Percentiles rank a stretch among this genome's conserved stretches.
phyloP scores from a whole-genome alignment of 352 stramenopile species.

The Phytophthora europaea region DNA sequence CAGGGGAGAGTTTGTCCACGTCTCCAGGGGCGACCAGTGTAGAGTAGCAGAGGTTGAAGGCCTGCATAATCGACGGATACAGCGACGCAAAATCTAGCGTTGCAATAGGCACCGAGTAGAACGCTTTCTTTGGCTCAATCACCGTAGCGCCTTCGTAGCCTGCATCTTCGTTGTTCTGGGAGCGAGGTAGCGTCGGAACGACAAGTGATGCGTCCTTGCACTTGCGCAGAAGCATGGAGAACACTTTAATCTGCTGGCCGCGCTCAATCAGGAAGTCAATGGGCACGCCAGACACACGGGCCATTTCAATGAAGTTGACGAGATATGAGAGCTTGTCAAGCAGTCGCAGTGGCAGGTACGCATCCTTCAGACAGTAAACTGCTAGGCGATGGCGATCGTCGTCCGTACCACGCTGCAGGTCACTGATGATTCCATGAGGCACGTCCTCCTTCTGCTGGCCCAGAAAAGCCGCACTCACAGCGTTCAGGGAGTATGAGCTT shows the following conservation, averaged over 20 bases:
- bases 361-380: slow-evolving; percentile 99
- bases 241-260: slow-evolving; percentile 99
- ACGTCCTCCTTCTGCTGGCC: slow-evolving; percentile 99
- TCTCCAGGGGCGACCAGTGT: slow-evolving; percentile 94
- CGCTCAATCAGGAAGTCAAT: slow-evolving; percentile 98
- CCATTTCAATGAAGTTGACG: slow-evolving; percentile 99
- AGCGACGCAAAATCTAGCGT: slow-evolving; percentile 99
- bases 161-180: slow-evolving; percentile 80
- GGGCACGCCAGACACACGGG: slow-evolving; percentile 98
- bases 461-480: slow-evolving; percentile 98
- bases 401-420: slow-evolving; percentile 95
- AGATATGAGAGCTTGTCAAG: slow-evolving; percentile 99
- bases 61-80: slow-evolving; percentile 99
- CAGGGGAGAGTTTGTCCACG: slow-evolving; percentile 64
- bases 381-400: slow-evolving; percentile 98
- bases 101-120: slow-evolving; percentile 99
- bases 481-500: slow-evolving; percentile 99
- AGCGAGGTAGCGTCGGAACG: slow-evolving; percentile 96
- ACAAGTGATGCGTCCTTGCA: slow-evolving; percentile 95
- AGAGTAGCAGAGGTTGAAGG: slow-evolving; percentile 99
- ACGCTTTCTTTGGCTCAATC: slow-evolving; percentile 99
- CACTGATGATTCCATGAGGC: slow-evolving; percentile 99
- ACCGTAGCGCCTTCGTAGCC: slow-evolving; percentile 99
- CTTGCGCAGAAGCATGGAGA: slow-evolving; percentile 99
- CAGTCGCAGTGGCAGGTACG: slow-evolving; percentile 95